These are phyloP conservation scores for Beta lomatogona DNA, from an alignment of 179 eudicot species.

Conservation along the genomic window DNA sequence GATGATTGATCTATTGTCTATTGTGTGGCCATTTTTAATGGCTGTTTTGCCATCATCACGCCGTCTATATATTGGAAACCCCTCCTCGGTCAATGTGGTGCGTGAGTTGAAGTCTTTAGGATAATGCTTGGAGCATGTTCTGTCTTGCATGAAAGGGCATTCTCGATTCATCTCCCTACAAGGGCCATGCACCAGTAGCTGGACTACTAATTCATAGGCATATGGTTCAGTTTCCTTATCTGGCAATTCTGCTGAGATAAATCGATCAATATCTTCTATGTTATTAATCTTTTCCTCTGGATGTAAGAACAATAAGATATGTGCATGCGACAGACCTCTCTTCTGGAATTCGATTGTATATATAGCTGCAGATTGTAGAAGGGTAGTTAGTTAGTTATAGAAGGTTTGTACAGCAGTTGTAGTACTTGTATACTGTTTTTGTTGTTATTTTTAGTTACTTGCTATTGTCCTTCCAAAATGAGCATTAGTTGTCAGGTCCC, in stretches of 20 bases:
- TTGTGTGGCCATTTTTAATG: background rate
- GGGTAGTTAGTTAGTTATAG: background rate
- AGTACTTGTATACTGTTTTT: too few species aligned
- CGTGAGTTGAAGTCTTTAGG: background rate
- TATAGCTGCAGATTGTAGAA: background rate
- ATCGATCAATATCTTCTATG: too few species aligned
- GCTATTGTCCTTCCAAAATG: slow-evolving; percentile 15
- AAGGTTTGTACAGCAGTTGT: too few species aligned
- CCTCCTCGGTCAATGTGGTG: slow-evolving; percentile 24
- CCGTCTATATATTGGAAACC: slow-evolving; percentile 27
- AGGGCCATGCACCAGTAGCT: slow-evolving; percentile 23
- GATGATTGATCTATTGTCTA: slow-evolving; percentile 31
- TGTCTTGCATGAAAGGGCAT: slow-evolving; percentile 27
- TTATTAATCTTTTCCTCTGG: background rate
- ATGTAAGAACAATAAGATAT: slow-evolving; percentile 17
- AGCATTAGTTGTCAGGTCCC: background rate
- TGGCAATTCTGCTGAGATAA: slow-evolving; percentile 3
- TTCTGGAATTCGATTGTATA: slow-evolving; percentile 35
- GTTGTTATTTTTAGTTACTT: slow-evolving; percentile 13
- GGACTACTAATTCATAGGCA: background rate
- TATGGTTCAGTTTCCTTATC: background rate
- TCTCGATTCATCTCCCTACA: background rate
- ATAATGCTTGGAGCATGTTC: slow-evolving; percentile 24
- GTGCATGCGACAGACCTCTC: slow-evolving; percentile 34
- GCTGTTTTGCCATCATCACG: slow-evolving; percentile 3